phyloP scores from a whole-genome alignment of 129 eudicot species.

The Calendula officinalis region DNA sequence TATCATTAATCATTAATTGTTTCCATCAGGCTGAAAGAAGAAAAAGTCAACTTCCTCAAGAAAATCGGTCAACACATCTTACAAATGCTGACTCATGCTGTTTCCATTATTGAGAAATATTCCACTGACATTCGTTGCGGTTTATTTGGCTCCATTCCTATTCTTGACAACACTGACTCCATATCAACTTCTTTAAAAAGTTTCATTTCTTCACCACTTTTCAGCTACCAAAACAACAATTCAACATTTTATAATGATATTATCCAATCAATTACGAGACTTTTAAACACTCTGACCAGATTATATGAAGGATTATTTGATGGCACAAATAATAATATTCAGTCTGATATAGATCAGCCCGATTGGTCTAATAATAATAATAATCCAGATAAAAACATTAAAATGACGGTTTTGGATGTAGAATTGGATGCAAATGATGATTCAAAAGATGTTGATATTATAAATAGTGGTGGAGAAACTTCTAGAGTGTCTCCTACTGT shows the following conservation, averaged over 20 bases:
- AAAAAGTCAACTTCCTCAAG: slow-evolving; percentile 47
- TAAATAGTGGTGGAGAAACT: slow-evolving; percentile 38
- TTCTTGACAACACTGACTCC: slow-evolving; percentile 45
- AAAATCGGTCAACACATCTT: slow-evolving; percentile 48
- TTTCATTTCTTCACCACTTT: slow-evolving; percentile 60
- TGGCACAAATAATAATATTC: slow-evolving; percentile 28
- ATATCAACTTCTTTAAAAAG: slow-evolving; percentile 49
- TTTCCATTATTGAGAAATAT: slow-evolving; percentile 46
- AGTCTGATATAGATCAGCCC: slow-evolving; percentile 32
- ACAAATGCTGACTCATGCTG: slow-evolving; percentile 57
- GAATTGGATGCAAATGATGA: slow-evolving; percentile 74
- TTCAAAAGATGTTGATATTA: slow-evolving; percentile 45
- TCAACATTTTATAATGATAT: slow-evolving; percentile 34
- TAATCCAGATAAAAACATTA: slow-evolving; percentile 32
- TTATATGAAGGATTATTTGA: slow-evolving; percentile 56
- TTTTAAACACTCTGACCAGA: slow-evolving; percentile 54
- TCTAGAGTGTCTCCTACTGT: slow-evolving; percentile 38
- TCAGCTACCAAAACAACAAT: slow-evolving; percentile 35
- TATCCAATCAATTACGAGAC: slow-evolving; percentile 48
- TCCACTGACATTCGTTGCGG: slow-evolving; percentile 42
- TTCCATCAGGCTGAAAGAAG: slow-evolving; percentile 55
- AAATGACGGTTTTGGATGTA: slow-evolving; percentile 53
- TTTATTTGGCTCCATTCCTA: slow-evolving; percentile 40
- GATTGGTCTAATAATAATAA: slow-evolving; percentile 25
- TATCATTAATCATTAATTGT: no score